A percentile compares a stretch with the other conserved stretches of the same genome.
Evolutionary conservation across 202 grass and related monocot genomes (phyloP).

Genomic region (Carex sylvatica): DNA sequence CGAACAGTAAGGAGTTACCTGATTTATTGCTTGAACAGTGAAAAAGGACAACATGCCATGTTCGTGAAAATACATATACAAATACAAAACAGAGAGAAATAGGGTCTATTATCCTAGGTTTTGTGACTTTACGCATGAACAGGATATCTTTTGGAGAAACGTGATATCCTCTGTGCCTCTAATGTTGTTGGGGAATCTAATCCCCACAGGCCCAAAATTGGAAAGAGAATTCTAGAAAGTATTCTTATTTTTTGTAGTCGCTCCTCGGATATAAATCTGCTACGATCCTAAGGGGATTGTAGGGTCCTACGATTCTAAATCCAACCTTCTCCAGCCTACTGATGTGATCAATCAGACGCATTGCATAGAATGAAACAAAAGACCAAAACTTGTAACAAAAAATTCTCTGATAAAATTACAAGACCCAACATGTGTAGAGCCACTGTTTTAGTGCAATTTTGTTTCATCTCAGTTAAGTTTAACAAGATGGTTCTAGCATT

Average conservation of each 20-base stretch:
- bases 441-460: background rate
- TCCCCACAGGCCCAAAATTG: background rate
- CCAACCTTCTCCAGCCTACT: background rate
- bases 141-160: conserved; percentile 6
- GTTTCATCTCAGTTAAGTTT: background rate
- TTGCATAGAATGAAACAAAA: background rate
- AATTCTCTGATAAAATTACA: background rate
- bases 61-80: conserved; percentile 17
- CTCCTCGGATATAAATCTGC: too few relatives aligned
- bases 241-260: background rate
- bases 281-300: too few relatives aligned
- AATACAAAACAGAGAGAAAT: conserved; percentile 7
- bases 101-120: conserved; percentile 24
- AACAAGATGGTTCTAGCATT: background rate
- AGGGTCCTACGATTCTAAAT: too few relatives aligned
- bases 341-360: background rate
- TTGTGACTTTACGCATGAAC: conserved; percentile 2
- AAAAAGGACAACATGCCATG: conserved; percentile 10
- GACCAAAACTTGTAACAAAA: background rate
- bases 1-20: background rate
- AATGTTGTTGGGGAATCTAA: background rate
- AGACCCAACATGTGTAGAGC: background rate
- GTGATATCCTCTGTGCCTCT: background rate
- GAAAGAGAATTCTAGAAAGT: background rate
- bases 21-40: conserved; percentile 22